Conservation (phyloP, 345 rosid genomes). For the Eucalyptus fibrosa region DNA sequence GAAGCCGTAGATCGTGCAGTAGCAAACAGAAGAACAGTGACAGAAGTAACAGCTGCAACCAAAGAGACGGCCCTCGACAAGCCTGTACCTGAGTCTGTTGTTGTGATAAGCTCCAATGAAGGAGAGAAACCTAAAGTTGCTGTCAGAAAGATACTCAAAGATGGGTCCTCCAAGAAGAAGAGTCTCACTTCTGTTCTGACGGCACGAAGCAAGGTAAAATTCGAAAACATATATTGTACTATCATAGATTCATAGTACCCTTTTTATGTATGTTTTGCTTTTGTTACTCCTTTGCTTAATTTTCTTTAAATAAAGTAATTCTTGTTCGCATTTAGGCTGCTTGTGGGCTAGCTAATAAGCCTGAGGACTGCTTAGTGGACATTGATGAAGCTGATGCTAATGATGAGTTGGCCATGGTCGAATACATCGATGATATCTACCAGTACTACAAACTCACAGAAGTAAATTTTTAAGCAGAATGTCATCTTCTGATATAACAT, state of each 20-base stretch:
- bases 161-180: constrained; percentile 19
- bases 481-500: not conserved
- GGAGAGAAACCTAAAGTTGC: constrained; percentile 12
- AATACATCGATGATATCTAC: constrained; percentile 88
- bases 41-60: not conserved
- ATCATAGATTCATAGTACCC: not conserved
- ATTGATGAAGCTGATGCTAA: constrained; percentile 59
- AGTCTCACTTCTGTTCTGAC: constrained; percentile 49
- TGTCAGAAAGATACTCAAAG: constrained; percentile 3
- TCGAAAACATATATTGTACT: not conserved
- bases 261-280: not conserved
- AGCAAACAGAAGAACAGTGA: not conserved
- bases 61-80: constrained; percentile 13
- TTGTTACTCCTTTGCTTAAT: not conserved
- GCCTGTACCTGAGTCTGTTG: constrained; percentile 16
- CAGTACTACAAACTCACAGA: constrained; percentile 57
- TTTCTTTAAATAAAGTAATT: not conserved
- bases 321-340: constrained; percentile 26
- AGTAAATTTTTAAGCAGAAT: constrained; percentile 6
- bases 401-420: constrained; percentile 64
- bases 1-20: not conserved
- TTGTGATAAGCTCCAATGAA: constrained; percentile 47
- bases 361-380: constrained; percentile 12
- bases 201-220: constrained; percentile 66
- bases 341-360: constrained; percentile 28